phyloP scores from a whole-genome alignment of 2,329 filamentous ascomycete species.

The Chalaropsis thielavioides region DNA sequence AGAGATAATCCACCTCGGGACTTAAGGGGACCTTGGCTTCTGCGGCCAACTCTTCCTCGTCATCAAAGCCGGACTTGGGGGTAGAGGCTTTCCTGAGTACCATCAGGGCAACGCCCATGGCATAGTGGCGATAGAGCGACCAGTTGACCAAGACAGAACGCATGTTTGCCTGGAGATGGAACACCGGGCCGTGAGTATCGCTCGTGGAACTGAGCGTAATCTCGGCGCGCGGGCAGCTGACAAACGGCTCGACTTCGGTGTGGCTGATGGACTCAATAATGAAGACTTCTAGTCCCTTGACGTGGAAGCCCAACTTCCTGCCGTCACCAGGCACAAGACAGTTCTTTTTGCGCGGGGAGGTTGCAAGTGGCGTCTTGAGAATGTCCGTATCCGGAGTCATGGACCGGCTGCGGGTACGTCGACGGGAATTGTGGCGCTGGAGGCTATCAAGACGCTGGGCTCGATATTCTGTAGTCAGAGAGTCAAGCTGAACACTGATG shows the following conservation, averaged over 20 bases:
- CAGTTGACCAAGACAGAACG: conserved; percentile 73
- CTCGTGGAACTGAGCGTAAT: conserved; percentile 71
- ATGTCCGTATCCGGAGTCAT: conserved; percentile 56
- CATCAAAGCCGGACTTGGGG: conserved; percentile 16
- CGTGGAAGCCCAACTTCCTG: conserved; percentile 63
- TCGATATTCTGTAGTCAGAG: conserved; percentile 78
- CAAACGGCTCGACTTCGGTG: conserved; percentile 71
- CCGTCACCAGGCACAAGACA: conserved; percentile 54
- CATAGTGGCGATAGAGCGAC: conserved; percentile 86
- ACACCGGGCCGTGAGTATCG: conserved; percentile 73
- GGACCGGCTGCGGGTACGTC: conserved; percentile 61
- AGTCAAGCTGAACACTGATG: conserved; percentile 72
- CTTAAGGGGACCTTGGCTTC: conserved; percentile 20
- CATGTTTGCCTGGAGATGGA: conserved; percentile 72
- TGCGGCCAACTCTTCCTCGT: background rate
- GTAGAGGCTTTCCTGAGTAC: conserved; percentile 39
- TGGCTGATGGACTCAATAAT: conserved; percentile 78
- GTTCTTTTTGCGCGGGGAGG: conserved; percentile 32
- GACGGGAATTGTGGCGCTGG: conserved; percentile 43
- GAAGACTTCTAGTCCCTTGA: conserved; percentile 73
- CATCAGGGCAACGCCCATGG: conserved; percentile 64
- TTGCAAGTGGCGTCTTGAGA: conserved; percentile 25
- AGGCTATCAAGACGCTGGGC: conserved; percentile 59
- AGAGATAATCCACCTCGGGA: conserved; percentile 23
- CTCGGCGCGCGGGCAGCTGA: conserved; percentile 76